Evolutionary conservation across 2,329 filamentous ascomycete genomes (phyloP), one percentile per base, ranked within the genome.

Genomic region (Aspergillus eucalypticola): DNA sequence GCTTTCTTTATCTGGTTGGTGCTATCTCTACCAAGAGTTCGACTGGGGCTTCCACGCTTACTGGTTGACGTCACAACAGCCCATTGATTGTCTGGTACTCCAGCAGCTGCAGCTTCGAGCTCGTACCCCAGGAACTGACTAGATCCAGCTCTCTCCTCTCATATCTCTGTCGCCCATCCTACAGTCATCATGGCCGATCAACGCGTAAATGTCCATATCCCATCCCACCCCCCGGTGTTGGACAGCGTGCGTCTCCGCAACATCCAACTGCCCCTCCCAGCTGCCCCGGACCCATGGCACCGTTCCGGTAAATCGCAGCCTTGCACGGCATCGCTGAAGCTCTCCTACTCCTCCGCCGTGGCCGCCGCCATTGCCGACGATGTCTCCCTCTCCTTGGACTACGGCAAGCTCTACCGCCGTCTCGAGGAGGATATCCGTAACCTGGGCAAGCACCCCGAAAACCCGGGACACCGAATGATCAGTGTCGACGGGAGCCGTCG

Each of bases 241-340:
- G 75, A 77, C 64, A 71, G 71, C 60, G 71, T 80, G 62, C 70
- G 70, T 38, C 73, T 82, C 35, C 77, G 74, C 56, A 70, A 80
- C 58, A 76, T 82, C 61, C 72, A 75, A 46, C 76, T 81, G 48
- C 75, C 79, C 35, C 68, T 80, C 39, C 75, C 77, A 44, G 71
- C 76, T 29, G 77, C 75, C 17, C 75, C 75, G 44, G 80, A 82
- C 65, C 73, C 79, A 60, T 82, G 80, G 80, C 75, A 77, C 57
- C 78, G 80, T 15, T 63, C 67, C 15, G 73, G 68, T 49, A 82
- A 81, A 64, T 66, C 76, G 0, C 80, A 82, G 62, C 80, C 80
- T 44, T 76, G 78, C 60, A 74, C 72, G 10, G 73, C 78, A 56
- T 78, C 75, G 17, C 66, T 82, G 11, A 76, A 76, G 42, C 67